Base-by-base conservation (phyloP, 2,329 filamentous ascomycete genomes). In the Neopestalotiopsis rosae region DNA sequence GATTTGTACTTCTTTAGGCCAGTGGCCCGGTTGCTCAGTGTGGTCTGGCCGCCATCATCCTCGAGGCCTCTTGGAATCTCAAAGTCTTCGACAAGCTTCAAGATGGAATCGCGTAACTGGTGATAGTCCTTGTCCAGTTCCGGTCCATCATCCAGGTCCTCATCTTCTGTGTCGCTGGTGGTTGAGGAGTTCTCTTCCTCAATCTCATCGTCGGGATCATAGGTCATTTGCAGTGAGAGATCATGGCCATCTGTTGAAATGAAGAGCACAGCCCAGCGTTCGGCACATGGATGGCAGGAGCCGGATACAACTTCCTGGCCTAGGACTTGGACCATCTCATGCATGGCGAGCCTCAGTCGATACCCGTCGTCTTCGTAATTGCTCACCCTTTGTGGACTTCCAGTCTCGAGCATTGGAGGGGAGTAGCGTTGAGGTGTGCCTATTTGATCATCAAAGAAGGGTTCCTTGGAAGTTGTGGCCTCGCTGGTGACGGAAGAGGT, bases 241-340 rank as follows among this genome's bases (percentile, higher is more conserved):
- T 85, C 85, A 75, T 89, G 90, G 40, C 93, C 93, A 78, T 94
- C 90, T 0, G 89, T 81, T 0, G 92, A 92, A 68, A 97, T 89
- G 75, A 95, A 95, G 9, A 97, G 83, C 6, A 96, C 91, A 4
- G 92, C 88, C 94, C 94, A 97, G 68, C 91, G 87, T 80, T 97
- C 94, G 1, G 91, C 91, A 71, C 93, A 95, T 9, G 94, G 94
- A 74, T 96, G 92, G 67, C 90, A 91, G 14, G 88, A 85, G 28
- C 92, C 92, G 64, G 90, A 89, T 20, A 91, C 84, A 13, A 84
- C 87, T 14, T 94, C 90, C 6, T 83, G 75, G 4, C 92, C 91
- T 10, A 94, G 81, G 5, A 86, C 85, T 61, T 92, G 88, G 6
- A 83, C 86, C 90, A 94, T 90, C 74, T 94, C 91, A 67, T 92